phyloP scores from a whole-genome alignment of 2,329 filamentous ascomycete species.

The Sphaerulina musiva region DNA sequence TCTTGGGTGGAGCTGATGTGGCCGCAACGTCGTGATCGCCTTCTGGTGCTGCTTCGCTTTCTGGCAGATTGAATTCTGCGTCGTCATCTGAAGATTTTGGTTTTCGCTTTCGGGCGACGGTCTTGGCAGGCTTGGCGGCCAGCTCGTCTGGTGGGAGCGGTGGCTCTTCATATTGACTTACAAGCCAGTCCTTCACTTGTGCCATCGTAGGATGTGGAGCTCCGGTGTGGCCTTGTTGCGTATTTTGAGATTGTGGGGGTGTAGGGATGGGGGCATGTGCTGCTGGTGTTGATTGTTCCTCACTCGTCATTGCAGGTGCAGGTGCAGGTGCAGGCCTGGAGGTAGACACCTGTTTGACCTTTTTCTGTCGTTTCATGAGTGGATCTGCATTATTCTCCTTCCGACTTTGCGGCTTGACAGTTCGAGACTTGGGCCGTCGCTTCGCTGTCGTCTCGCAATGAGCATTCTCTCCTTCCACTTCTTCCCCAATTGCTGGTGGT shows the following conservation, averaged over 20 bases:
- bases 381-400: not conserved
- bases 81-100: slow-evolving; percentile 16
- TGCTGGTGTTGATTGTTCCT: not conserved
- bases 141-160: slow-evolving; percentile 2
- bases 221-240: not conserved
- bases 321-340: not conserved
- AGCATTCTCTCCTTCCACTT: too few relatives aligned
- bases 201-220: not conserved
- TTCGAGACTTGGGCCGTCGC: too few relatives aligned
- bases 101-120: slow-evolving; percentile 11
- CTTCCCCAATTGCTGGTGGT: too few relatives aligned
- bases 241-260: slow-evolving; percentile 7
- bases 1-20: slow-evolving; percentile 1
- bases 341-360: not conserved
- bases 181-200: slow-evolving; percentile 10
- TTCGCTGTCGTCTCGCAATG: too few relatives aligned
- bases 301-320: not conserved
- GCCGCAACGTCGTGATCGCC: slow-evolving; percentile 2
- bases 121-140: not conserved
- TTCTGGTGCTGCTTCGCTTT: slow-evolving; percentile 4
- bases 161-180: slow-evolving; percentile 9
- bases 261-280: slow-evolving; percentile 4
- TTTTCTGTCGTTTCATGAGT: not conserved
- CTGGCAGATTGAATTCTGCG: slow-evolving; percentile 10
- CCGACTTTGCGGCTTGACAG: not conserved